phyloP scores from a whole-genome alignment of 768 basidiomycete species.

The Lactifluus subvellereus region DNA sequence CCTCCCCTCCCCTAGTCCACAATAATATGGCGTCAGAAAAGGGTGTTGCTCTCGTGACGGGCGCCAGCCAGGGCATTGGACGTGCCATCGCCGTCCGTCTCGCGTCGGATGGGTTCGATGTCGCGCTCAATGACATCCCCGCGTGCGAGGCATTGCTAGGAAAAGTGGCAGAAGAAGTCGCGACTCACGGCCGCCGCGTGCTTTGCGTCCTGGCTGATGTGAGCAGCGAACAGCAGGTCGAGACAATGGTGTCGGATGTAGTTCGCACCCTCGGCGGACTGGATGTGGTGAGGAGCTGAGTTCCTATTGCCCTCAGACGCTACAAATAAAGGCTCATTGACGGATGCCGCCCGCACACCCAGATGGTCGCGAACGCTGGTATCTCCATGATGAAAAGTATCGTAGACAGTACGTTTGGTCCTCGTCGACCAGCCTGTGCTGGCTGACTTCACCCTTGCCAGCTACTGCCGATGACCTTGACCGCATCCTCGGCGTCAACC shows the following conservation, averaged over 20 bases:
- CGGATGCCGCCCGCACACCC: not conserved
- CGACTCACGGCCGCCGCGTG: constrained; percentile 20
- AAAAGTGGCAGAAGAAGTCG: constrained; percentile 22
- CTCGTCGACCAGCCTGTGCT: not conserved
- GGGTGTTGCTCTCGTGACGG: constrained; percentile 2
- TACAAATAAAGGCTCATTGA: not conserved
- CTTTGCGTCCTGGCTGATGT: constrained; percentile 24
- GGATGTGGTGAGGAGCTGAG: constrained; percentile 29
- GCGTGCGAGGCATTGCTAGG: constrained; percentile 30
- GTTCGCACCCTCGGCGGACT: constrained; percentile 28
- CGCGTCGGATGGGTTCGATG: constrained; percentile 32
- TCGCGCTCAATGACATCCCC: constrained; percentile 32
- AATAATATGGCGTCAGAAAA: not conserved
- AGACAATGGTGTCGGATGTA: constrained; percentile 25
- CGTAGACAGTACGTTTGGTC: constrained; percentile 23
- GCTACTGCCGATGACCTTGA: constrained; percentile 26
- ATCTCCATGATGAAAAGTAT: constrained; percentile 18
- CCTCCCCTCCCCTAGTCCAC: not conserved
- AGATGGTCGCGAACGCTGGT: constrained; percentile 30
- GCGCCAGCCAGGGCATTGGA: constrained; percentile 27
- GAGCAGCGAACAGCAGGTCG: constrained; percentile 25
- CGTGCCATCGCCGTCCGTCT: constrained; percentile 32
- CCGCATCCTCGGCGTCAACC: constrained; percentile 21
- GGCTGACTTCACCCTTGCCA: not conserved
- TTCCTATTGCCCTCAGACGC: not conserved